phyloP scores from a whole-genome alignment of 768 basidiomycete species.

The Tubosaeta sp. region DNA sequence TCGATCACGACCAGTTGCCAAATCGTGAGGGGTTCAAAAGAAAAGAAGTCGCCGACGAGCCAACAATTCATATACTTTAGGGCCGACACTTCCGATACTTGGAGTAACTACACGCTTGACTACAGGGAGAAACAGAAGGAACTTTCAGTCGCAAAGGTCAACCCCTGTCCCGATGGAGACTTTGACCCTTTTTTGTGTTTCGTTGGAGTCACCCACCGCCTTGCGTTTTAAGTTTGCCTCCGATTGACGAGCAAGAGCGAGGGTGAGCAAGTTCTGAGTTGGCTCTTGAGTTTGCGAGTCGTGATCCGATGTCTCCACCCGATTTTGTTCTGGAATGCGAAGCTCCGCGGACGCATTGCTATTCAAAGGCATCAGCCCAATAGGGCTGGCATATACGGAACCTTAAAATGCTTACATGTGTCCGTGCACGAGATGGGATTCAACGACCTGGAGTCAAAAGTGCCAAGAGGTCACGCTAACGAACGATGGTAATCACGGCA shows the following conservation, averaged over 20 bases:
- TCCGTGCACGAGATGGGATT: constrained; percentile 9
- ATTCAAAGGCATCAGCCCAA: background rate
- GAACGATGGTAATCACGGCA: background rate
- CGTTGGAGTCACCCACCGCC: constrained; percentile 14
- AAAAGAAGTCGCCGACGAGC: background rate
- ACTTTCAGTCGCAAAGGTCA: constrained; percentile 64
- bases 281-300: constrained; percentile 41
- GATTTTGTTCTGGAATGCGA: background rate
- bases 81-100: constrained; percentile 26
- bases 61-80: constrained; percentile 25
- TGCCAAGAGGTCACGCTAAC: constrained; percentile 1
- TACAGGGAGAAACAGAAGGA: too few relatives aligned
- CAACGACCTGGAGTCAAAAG: constrained; percentile 5
- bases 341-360: background rate
- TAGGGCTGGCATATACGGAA: background rate
- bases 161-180: constrained; percentile 65
- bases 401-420: constrained; percentile 7
- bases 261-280: constrained; percentile 27
- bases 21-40: constrained; percentile 41
- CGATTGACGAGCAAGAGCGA: constrained; percentile 12
- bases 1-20: constrained; percentile 41
- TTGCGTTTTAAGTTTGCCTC: constrained; percentile 34
- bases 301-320: constrained; percentile 4
- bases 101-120: too few relatives aligned
- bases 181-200: constrained; percentile 56